A percentile compares a stretch with the other conserved stretches of the same genome.
Conservation (phyloP, 2,329 filamentous ascomycete genomes). For the Colletotrichum magnum region DNA sequence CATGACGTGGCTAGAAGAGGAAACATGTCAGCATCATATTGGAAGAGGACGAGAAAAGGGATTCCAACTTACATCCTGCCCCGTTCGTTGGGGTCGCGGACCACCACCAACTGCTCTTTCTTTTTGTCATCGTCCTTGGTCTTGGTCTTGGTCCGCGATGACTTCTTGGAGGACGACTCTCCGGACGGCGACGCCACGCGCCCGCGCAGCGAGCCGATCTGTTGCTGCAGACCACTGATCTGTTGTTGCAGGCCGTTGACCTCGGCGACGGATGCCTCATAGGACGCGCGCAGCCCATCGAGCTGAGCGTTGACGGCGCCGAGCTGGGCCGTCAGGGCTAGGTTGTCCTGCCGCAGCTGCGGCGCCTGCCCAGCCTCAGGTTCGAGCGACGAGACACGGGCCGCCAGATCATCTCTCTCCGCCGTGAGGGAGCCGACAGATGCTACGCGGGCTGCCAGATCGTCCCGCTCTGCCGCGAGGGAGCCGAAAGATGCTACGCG, state of each 20-base stretch:
- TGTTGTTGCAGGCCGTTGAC: conserved; percentile 35
- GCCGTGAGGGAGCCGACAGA: conserved; percentile 32
- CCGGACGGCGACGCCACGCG: conserved; percentile 35
- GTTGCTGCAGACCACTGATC: conserved; percentile 35
- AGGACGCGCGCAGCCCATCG: conserved; percentile 34
- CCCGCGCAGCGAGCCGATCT: conserved; percentile 35
- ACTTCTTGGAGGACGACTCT: conserved; percentile 29
- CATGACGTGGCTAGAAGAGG: conserved; percentile 34
- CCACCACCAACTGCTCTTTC: conserved; percentile 40
- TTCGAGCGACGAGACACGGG: conserved; percentile 27
- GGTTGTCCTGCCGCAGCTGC: conserved; percentile 38
- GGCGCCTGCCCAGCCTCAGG: conserved; percentile 29
- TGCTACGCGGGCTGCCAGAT: no score
- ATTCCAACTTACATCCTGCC: conserved; percentile 36
- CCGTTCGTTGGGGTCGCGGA: conserved; percentile 40
- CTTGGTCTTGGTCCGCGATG: conserved; percentile 26
- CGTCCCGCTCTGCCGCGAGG: no score
- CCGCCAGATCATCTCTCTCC: conserved; percentile 36
- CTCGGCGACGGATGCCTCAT: conserved; percentile 36
- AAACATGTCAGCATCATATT: conserved; percentile 17
- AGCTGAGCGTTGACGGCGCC: conserved; percentile 38
- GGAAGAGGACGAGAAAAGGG: neutral
- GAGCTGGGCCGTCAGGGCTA: conserved; percentile 32
- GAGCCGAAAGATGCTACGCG: no score
- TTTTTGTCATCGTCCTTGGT: conserved; percentile 41